Conservation (phyloP, 2,329 filamentous ascomycete species). For the Penicillium freii region DNA sequence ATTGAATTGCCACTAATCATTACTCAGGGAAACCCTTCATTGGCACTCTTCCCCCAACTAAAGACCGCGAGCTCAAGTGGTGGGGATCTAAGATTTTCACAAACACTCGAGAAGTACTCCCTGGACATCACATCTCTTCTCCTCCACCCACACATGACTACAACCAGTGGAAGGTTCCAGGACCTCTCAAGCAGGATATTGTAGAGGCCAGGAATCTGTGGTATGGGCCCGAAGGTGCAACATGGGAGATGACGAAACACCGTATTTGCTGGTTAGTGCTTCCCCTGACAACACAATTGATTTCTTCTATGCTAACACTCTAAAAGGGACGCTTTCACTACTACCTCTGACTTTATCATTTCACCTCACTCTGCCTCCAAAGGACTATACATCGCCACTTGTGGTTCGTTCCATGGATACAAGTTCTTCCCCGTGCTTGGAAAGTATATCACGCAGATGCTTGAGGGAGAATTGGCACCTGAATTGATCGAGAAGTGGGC, state of each 20-base stretch:
- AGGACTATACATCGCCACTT: constrained; percentile 44
- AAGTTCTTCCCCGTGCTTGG: constrained; percentile 34
- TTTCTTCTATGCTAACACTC: neutral
- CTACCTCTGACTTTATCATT: constrained; percentile 54
- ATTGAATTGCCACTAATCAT: constrained; percentile 15
- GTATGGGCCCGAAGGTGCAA: constrained; percentile 56
- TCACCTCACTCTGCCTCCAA: constrained; percentile 44
- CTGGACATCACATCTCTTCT: constrained; percentile 56
- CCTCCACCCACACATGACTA: constrained; percentile 57
- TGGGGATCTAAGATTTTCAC: constrained; percentile 62
- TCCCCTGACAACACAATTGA: neutral
- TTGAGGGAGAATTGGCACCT: constrained; percentile 25
- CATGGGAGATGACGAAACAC: constrained; percentile 61
- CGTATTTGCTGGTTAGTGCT: constrained; percentile 63
- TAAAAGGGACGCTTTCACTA: constrained; percentile 63
- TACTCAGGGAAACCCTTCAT: constrained; percentile 53
- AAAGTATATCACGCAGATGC: constrained; percentile 30
- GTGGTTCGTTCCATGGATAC: constrained; percentile 31
- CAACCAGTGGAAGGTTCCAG: constrained; percentile 61
- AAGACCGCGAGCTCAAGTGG: constrained; percentile 52
- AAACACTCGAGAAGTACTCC: constrained; percentile 54
- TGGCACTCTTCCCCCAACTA: constrained; percentile 57
- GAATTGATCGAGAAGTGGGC: constrained; percentile 30
- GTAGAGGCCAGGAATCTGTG: constrained; percentile 57
- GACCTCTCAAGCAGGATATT: constrained; percentile 58